A percentile compares a stretch with the other conserved stretches of the same genome.
phyloP scores from a whole-genome alignment of 116 monocot species.

The Iris pallida region DNA sequence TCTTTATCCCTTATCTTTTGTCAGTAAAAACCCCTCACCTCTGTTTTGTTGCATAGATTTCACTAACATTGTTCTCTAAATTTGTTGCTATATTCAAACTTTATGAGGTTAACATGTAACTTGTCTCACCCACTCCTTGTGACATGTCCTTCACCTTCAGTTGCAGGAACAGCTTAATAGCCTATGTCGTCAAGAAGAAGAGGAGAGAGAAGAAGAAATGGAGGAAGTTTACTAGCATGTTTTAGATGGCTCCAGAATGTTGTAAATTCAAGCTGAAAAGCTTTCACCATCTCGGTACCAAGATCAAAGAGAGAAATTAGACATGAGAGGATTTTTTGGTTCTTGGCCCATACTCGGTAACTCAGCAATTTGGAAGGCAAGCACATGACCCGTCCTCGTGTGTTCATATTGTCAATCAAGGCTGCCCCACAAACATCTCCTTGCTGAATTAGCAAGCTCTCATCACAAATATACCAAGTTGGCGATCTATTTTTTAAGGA shows the following conservation, averaged over 20 bases:
- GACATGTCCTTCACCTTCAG: constrained; percentile 2
- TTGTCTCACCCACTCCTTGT: not conserved
- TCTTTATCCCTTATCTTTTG: too few relatives aligned
- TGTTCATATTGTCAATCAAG: not conserved
- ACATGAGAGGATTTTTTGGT: not conserved
- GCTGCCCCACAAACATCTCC: too few relatives aligned
- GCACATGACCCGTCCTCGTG: not conserved
- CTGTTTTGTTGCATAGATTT: too few relatives aligned
- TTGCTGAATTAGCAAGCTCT: too few relatives aligned
- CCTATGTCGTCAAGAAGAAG: constrained; percentile 31
- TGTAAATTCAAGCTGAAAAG: not conserved
- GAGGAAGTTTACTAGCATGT: not conserved
- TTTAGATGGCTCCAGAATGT: not conserved
- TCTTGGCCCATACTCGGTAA: not conserved
- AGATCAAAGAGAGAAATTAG: not conserved
- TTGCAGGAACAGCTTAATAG: constrained; percentile 54
- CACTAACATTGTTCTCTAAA: not conserved
- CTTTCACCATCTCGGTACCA: not conserved
- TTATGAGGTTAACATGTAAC: not conserved
- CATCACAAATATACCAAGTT: not conserved
- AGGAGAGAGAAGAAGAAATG: not conserved
- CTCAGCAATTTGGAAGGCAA: not conserved
- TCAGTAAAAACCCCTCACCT: too few relatives aligned
- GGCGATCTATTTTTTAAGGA: not conserved
- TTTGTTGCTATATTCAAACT: not conserved